Conservation (phyloP, 2,329 filamentous ascomycete species). For the Purpureocillium lavendulum region DNA sequence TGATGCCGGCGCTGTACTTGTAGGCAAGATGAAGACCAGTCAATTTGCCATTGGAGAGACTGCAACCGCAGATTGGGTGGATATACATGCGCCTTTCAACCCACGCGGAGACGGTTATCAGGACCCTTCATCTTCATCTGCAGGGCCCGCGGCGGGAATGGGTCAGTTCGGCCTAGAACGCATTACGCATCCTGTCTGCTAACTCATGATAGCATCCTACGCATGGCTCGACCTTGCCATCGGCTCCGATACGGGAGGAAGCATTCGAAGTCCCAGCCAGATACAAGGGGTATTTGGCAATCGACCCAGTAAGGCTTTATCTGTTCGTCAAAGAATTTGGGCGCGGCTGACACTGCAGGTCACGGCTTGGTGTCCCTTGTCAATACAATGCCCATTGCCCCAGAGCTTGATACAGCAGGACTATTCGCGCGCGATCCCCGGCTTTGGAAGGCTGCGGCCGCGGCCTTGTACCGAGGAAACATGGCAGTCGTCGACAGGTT, state of each 20-base stretch:
- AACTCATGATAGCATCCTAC: slow-evolving; percentile 28
- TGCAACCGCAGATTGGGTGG: slow-evolving; percentile 37
- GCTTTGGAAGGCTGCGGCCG: slow-evolving; percentile 22
- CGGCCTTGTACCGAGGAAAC: slow-evolving; percentile 21
- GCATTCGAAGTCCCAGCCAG: slow-evolving; percentile 34
- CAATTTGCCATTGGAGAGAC: slow-evolving; percentile 33
- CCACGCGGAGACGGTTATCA: slow-evolving; percentile 39
- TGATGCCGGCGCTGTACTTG: slow-evolving; percentile 44
- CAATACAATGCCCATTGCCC: slow-evolving; percentile 29
- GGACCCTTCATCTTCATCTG: slow-evolving; percentile 30
- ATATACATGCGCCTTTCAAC: slow-evolving; percentile 30
- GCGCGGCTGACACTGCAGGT: slow-evolving; percentile 6
- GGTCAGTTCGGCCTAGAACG: background rate
- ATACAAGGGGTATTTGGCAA: slow-evolving; percentile 37
- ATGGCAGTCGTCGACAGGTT: slow-evolving; percentile 20
- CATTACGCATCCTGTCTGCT: too few relatives aligned
- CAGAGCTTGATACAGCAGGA: slow-evolving; percentile 33
- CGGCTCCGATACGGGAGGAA: slow-evolving; percentile 36
- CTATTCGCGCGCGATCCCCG: slow-evolving; percentile 27
- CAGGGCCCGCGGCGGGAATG: slow-evolving; percentile 14
- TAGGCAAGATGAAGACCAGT: slow-evolving; percentile 37
- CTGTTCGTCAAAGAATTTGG: too few relatives aligned
- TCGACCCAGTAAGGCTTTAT: slow-evolving; percentile 19
- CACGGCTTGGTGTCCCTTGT: slow-evolving; percentile 29
- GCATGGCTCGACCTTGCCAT: slow-evolving; percentile 36